These are phyloP conservation scores for Sparassis latifolia DNA, from an alignment of 1,284 basidiomycete species.

Conservation along the genomic window DNA sequence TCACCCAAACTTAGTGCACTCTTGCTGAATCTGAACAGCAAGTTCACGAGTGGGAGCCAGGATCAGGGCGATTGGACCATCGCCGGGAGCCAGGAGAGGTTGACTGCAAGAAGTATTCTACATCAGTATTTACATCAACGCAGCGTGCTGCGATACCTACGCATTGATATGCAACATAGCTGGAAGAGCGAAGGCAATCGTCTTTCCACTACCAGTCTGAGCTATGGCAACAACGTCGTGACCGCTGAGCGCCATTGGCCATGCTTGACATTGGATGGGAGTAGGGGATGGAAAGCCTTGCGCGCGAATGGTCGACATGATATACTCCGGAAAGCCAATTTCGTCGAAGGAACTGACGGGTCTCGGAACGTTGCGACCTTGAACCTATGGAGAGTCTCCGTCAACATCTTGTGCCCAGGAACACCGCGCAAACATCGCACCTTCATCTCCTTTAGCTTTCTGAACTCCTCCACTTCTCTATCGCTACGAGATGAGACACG, in stretches of 20 bases:
- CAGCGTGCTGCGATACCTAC: slow-evolving; percentile 33
- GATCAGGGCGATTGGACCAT: slow-evolving; percentile 95
- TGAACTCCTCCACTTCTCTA: slow-evolving; percentile 85
- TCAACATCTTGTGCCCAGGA: slow-evolving; percentile 4
- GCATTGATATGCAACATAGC: slow-evolving; percentile 99
- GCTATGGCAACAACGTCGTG: slow-evolving; percentile 96
- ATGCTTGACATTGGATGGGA: slow-evolving; percentile 96
- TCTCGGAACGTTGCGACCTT: slow-evolving; percentile 84
- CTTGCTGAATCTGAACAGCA: slow-evolving; percentile 97
- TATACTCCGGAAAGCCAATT: slow-evolving; percentile 93
- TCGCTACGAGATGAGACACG: slow-evolving; percentile 77
- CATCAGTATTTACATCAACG: not conserved
- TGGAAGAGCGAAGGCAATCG: slow-evolving; percentile 95
- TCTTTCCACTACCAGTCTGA: slow-evolving; percentile 95
- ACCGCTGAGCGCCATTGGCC: slow-evolving; percentile 95
- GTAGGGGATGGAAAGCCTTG: slow-evolving; percentile 90
- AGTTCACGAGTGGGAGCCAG: slow-evolving; percentile 97
- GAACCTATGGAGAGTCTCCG: slow-evolving; percentile 48
- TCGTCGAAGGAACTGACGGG: slow-evolving; percentile 93
- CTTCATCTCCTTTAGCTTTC: slow-evolving; percentile 83
- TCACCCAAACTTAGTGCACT: slow-evolving; percentile 96
- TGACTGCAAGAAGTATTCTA: slow-evolving; percentile 45
- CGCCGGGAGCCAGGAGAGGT: slow-evolving; percentile 88
- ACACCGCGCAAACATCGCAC: slow-evolving; percentile 28
- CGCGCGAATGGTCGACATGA: slow-evolving; percentile 88